Conservation (phyloP, 2,329 filamentous ascomycete genomes). For the Apiospora aurea region DNA sequence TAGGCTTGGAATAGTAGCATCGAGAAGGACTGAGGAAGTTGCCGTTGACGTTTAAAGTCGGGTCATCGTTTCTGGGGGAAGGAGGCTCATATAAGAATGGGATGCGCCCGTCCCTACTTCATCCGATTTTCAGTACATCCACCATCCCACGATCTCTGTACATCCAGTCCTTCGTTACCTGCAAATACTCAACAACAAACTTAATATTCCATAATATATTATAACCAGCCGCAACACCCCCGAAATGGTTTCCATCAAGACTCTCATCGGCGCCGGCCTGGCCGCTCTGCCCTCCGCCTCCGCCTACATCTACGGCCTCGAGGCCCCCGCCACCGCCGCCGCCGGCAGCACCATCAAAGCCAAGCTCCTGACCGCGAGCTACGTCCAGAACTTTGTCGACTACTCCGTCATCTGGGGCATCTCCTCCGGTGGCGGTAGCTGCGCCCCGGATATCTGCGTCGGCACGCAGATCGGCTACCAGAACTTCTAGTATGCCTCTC, state of each 20-base stretch:
- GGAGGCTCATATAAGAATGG: background rate
- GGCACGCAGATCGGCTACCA: slow-evolving; percentile 42
- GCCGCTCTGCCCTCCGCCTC: slow-evolving; percentile 34
- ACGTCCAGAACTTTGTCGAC: slow-evolving; percentile 46
- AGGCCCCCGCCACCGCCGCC: slow-evolving; percentile 33
- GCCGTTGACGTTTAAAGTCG: background rate
- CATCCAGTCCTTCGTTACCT: background rate
- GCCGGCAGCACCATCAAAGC: slow-evolving; percentile 38
- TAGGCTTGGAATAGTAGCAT: background rate
- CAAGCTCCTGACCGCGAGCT: slow-evolving; percentile 39
- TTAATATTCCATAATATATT: background rate
- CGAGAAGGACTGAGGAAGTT: background rate
- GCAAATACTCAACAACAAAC: background rate
- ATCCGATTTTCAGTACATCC: background rate
- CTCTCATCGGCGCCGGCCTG: slow-evolving; percentile 35
- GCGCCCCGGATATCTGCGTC: slow-evolving; percentile 36
- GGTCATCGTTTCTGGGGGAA: background rate
- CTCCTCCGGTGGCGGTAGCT: slow-evolving; percentile 24
- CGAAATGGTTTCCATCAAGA: slow-evolving; percentile 39
- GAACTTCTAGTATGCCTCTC: slow-evolving; percentile 33
- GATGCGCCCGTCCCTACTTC: background rate
- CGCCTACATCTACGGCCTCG: slow-evolving; percentile 37
- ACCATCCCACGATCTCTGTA: slow-evolving; percentile 3
- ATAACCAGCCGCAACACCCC: background rate
- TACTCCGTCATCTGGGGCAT: slow-evolving; percentile 43